Base-by-base conservation (phyloP, 331 rosid genomes). In the Pyrus hybrid region DNA sequence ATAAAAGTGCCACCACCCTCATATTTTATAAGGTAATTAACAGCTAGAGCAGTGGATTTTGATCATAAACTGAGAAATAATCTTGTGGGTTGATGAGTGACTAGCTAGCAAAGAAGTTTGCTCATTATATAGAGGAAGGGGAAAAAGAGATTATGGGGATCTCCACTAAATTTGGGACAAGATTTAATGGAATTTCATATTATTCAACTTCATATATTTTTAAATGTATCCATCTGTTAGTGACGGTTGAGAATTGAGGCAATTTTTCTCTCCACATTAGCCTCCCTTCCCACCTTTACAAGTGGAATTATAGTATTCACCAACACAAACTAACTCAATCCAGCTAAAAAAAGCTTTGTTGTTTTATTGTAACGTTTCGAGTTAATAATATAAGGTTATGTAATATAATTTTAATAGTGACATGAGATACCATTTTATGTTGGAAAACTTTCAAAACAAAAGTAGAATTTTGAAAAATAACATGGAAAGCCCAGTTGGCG, bases 1-100 rank as follows among this genome's bases (percentile, higher is more conserved):
- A 49, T 54, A 86, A 4, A 30, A 86, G n/a, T 29, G 72, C 85
- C 14, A 82, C 4, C 70, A 80, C 67, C 90, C 83, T 86, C 94
- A 86, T 41, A 41, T 83, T 77, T 56, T 23, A 6, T 9, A 58
- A 69, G 71, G 12, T 9, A 4, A 41, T 28, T 37, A 70, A 16
- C 8, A 23, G 20, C 12, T 30, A 20, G 32, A 70, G 32, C 13
- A 49, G 6, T 3, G 47, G 23, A 6, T 47, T 8, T 18, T 43
- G 41, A 45, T 4, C 18, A 20, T 13, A 53, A 41, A 57, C 25
- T 20, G 25, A 29, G 29, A 13, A 8, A 30, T 4, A 8, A 6
- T 60, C 26, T 41, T 47, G 16, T 21, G 12, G 21, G 54, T 30
- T 33, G 26, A 28, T 9, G 26, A 7, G 28, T 18, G 21, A 49